Conservation (phyloP, 768 basidiomycete species). For the Xanthoconium stramineum region DNA sequence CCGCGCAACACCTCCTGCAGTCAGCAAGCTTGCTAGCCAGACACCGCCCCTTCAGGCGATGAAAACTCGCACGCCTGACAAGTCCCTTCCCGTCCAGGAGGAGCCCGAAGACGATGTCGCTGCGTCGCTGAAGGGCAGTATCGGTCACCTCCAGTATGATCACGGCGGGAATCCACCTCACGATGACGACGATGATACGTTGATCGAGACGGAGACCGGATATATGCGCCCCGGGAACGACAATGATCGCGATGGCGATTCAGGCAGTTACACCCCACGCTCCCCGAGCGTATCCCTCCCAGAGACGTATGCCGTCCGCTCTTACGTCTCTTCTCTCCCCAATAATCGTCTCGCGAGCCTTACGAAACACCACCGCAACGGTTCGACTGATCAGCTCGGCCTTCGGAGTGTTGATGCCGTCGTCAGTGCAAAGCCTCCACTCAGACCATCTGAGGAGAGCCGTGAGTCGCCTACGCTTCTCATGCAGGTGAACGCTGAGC, state of each 20-base stretch:
- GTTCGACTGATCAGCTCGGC: slow-evolving; percentile 59
- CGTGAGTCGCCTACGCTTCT: slow-evolving; percentile 25
- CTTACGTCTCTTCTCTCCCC: slow-evolving; percentile 30
- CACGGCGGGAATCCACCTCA: slow-evolving; percentile 35
- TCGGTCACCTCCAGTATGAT: slow-evolving; percentile 38
- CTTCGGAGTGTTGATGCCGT: slow-evolving; percentile 57
- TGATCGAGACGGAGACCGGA: slow-evolving; percentile 40
- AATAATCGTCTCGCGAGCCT: slow-evolving; percentile 34
- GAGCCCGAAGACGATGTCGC: slow-evolving; percentile 65
- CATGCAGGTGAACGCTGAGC: slow-evolving; percentile 16
- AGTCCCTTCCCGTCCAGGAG: slow-evolving; percentile 75
- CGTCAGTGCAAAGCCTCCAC: slow-evolving; percentile 45
- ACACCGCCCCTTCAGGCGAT: slow-evolving; percentile 55
- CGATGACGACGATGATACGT: slow-evolving; percentile 46
- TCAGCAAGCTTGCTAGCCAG: slow-evolving; percentile 42
- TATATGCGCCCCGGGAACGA: slow-evolving; percentile 32
- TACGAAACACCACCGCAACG: slow-evolving; percentile 52
- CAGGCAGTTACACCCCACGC: slow-evolving; percentile 61
- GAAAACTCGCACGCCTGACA: slow-evolving; percentile 59
- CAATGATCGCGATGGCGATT: slow-evolving; percentile 46
- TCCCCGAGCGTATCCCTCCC: slow-evolving; percentile 64
- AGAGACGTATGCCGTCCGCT: slow-evolving; percentile 36
- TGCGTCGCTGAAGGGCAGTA: slow-evolving; percentile 34
- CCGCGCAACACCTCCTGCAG: slow-evolving; percentile 35
- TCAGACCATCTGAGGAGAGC: slow-evolving; percentile 23